Evolutionary conservation across 2,329 filamentous ascomycete species (phyloP), one percentile per base, ranked within the genome.

Genomic region (Pseudocercospora eumusae): DNA sequence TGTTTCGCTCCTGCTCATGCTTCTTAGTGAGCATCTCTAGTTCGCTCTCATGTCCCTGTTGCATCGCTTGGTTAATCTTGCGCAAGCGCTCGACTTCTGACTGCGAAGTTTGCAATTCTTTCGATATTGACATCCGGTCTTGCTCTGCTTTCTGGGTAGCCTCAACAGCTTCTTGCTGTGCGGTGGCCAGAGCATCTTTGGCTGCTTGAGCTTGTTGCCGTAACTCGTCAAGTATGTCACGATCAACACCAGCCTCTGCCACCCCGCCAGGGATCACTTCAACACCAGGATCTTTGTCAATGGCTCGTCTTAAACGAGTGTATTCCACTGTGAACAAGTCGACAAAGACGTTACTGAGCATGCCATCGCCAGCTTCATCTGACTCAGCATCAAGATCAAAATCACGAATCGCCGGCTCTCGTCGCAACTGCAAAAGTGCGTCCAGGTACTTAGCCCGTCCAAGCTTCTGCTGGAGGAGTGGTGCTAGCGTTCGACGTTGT

Each of bases 241-340:
- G 86, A n/a, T 96, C 96, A 40, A 99, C 90, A 3, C 93, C 93
- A 71, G 93, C 93, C 68, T 95, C 88, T 10, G 93, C 91, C 72
- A 93, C 92, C 47, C 88, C 83, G 60, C 92, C 82, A 10, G 95
- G 85, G 0, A 92, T 89, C 25, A 96, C 88, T 74, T 99, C 95
- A 64, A 96, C 81, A 1, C 88, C 91, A 0, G 95, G 95, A 65
- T 96, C 91, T 64, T 93, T 88, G 76, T 99, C 95, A 69, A 99
- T 91, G 13, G 92, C 90, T 65, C 92, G 86, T 42, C 89, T 80
- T 61, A 97, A 79, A 8, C 93, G 88, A 70, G 90, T 93, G 74
- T 96, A 98, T 73, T 96, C 96, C 71, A 98, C 93, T 72, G 97
- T 97, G 70, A 97, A 86, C 71, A 98, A 96, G 63, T 97, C 91